Percentiles rank a stretch among this genome's conserved stretches.
Conservation (phyloP, 257 asterid species). For the Solanum microdontum region DNA sequence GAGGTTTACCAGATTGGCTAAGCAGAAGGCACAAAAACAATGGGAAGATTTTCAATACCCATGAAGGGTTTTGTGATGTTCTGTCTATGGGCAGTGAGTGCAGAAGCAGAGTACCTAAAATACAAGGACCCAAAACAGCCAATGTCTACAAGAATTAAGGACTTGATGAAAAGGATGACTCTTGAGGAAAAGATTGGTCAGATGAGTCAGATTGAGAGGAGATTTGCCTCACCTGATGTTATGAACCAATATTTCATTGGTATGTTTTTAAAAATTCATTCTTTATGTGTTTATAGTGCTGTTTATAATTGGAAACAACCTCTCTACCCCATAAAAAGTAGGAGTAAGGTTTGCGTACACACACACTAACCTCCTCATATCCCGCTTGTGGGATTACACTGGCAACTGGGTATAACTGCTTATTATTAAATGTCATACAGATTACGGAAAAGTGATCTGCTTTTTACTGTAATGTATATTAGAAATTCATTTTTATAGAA, state of each 20-base stretch:
- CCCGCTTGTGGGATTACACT: neutral
- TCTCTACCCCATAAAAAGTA: neutral
- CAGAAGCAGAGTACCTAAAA: slow-evolving; percentile 1
- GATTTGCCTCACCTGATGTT: slow-evolving; percentile 4
- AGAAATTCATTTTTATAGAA: neutral
- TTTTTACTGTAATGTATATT: neutral
- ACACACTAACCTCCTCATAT: neutral
- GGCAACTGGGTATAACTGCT: neutral
- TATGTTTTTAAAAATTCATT: neutral
- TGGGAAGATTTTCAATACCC: neutral
- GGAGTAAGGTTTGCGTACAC: neutral
- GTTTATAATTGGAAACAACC: neutral
- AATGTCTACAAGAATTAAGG: slow-evolving; percentile 4
- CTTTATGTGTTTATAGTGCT: neutral
- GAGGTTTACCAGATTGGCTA: neutral
- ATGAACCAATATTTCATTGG: slow-evolving; percentile 3
- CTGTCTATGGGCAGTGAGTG: neutral
- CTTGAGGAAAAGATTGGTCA: slow-evolving; percentile 14
- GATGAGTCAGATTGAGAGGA: slow-evolving; percentile 15
- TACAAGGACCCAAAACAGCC: slow-evolving; percentile 14
- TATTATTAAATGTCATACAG: neutral
- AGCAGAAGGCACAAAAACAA: neutral
- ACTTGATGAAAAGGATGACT: slow-evolving; percentile 14
- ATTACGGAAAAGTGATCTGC: neutral
- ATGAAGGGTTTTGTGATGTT: neutral